A percentile compares a stretch with the other conserved stretches of the same genome.
phyloP scores from a whole-genome alignment of 495 filamentous ascomycete genomes.

The Geopyxis carbonaria region DNA sequence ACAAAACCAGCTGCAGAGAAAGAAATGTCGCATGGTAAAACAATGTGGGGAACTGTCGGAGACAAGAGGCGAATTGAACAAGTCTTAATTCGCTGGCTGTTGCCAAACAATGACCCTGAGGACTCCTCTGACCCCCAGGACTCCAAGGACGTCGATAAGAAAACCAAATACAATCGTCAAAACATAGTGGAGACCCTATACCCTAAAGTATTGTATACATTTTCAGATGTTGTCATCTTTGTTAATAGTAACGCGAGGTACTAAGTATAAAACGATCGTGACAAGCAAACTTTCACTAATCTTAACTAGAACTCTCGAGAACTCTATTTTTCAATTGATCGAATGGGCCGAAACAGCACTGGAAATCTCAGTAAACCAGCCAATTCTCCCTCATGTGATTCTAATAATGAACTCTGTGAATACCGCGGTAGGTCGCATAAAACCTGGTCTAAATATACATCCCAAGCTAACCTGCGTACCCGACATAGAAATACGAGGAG shows the following conservation, averaged over 20 bases:
- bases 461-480: too few relatives aligned
- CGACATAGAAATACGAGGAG: too few relatives aligned
- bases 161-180: too few relatives aligned
- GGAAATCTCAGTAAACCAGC: constrained; percentile 17
- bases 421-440: too few relatives aligned
- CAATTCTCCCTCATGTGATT: constrained; percentile 18
- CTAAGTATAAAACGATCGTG: background rate
- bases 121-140: too few relatives aligned
- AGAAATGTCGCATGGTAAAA: too few relatives aligned
- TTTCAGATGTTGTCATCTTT: constrained; percentile 22
- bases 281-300: background rate
- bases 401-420: constrained; percentile 15
- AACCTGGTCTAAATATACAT: too few relatives aligned
- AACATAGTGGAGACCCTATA: constrained; percentile 15
- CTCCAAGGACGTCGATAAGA: too few relatives aligned
- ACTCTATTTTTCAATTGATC: constrained; percentile 12
- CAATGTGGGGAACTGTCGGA: too few relatives aligned
- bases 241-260: constrained; percentile 17
- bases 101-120: too few relatives aligned
- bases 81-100: too few relatives aligned
- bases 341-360: constrained; percentile 15
- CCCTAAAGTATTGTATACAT: constrained; percentile 15
- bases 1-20: constrained; percentile 15
- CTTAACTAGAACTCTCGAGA: constrained; percentile 12
- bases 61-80: too few relatives aligned